Evolutionary conservation across 768 basidiomycete genomes (phyloP).

Genomic region (Sarcodon sp.): DNA sequence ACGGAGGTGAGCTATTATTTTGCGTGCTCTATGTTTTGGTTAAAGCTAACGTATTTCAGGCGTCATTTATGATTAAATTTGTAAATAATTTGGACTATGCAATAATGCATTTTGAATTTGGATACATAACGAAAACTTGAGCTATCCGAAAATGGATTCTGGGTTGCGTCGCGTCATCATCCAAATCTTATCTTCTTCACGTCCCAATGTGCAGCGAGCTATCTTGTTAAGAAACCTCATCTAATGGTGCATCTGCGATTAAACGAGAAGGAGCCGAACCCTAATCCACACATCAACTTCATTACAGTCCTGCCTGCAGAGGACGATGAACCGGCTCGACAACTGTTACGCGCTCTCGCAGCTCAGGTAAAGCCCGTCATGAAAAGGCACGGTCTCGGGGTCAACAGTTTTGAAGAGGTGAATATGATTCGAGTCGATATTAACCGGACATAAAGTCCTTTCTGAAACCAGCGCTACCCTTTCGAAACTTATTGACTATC

Average conservation of each 20-base stretch:
- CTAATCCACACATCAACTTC: slow-evolving; percentile 71
- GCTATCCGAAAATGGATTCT: no score
- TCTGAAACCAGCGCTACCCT: background rate
- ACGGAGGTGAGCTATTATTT: background rate
- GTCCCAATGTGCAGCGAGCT: no score
- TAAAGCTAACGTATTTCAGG: background rate
- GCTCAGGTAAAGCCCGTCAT: slow-evolving; percentile 78
- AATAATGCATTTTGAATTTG: no score
- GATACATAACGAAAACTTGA: no score
- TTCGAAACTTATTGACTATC: background rate
- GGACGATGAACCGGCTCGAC: slow-evolving; percentile 45
- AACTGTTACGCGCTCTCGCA: slow-evolving; percentile 65
- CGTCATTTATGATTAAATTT: background rate
- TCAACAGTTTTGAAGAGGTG: slow-evolving; percentile 81
- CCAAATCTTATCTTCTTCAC: no score
- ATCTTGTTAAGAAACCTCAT: no score
- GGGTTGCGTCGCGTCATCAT: no score
- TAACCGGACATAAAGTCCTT: background rate
- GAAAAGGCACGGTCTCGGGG: slow-evolving; percentile 62
- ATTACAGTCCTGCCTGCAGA: slow-evolving; percentile 40
- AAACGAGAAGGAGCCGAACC: slow-evolving; percentile 58
- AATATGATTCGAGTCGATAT: slow-evolving; percentile 1
- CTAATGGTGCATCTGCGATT: slow-evolving; percentile 63
- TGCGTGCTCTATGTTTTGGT: background rate
- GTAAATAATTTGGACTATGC: no score